phyloP scores from a whole-genome alignment of 352 stramenopile genomes.

The Phytophthora sansomeana region DNA sequence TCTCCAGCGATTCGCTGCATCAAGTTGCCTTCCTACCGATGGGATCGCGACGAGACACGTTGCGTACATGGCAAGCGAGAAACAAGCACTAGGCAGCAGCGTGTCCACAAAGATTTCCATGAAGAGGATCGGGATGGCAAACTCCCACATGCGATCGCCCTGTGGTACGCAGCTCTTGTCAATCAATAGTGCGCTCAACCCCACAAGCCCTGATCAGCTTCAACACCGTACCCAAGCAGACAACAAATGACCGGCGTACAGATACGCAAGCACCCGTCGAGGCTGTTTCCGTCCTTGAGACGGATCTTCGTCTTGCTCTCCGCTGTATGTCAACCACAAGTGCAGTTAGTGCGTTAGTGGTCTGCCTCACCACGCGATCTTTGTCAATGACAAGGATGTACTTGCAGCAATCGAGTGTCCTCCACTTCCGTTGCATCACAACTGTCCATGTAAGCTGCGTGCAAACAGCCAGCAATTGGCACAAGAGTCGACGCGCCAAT shows the following conservation, averaged over 20 bases:
- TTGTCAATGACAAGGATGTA: slow-evolving; percentile 1
- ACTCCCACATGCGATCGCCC: slow-evolving; percentile 88
- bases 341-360: not conserved
- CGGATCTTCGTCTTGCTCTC: slow-evolving; percentile 6
- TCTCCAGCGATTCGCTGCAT: slow-evolving; percentile 69
- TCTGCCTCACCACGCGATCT: not conserved
- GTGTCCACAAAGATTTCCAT: slow-evolving; percentile 90
- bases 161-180: slow-evolving; percentile 18
- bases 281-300: slow-evolving; percentile 17
- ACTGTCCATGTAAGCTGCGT: slow-evolving; percentile 46
- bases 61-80: slow-evolving; percentile 79
- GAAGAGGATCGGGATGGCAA: slow-evolving; percentile 83
- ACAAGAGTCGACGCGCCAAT: slow-evolving; percentile 60
- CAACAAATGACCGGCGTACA: slow-evolving; percentile 80
- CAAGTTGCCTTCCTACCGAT: slow-evolving; percentile 67
- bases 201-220: not conserved
- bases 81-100: slow-evolving; percentile 75
- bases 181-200: slow-evolving; percentile 2
- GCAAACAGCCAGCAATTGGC: slow-evolving; percentile 54
- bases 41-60: slow-evolving; percentile 76
- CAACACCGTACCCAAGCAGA: slow-evolving; percentile 77
- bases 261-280: slow-evolving; percentile 62
- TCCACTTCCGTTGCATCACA: slow-evolving; percentile 27
- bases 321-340: slow-evolving; percentile 15
- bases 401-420: slow-evolving; percentile 51